Evolutionary conservation across 345 rosid species (phyloP).

Genomic region (Moricandia arvensis): DNA sequence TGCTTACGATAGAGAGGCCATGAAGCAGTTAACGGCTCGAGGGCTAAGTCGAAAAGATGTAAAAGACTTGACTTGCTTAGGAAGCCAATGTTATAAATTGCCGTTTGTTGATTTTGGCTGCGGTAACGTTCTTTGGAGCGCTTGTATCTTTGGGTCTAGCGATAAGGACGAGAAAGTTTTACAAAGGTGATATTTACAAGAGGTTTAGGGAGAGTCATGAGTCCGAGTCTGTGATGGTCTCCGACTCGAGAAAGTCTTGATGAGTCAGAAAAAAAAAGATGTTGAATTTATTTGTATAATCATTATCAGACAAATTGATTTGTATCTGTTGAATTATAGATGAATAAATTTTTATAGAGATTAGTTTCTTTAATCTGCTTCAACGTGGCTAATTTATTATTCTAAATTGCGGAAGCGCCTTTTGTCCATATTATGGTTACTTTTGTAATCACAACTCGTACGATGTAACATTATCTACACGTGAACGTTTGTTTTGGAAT

Average conservation of each 20-base stretch:
- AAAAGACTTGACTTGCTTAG: conserved; percentile 73
- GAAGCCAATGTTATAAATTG: conserved; percentile 54
- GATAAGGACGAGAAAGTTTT: conserved; percentile 67
- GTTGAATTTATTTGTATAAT: conserved; percentile 14
- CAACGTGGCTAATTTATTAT: background rate
- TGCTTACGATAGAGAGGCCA: conserved; percentile 66
- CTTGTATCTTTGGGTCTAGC: conserved; percentile 60
- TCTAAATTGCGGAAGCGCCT: background rate
- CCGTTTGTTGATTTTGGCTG: conserved; percentile 56
- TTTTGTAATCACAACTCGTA: conserved; percentile 2
- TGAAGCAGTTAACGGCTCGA: conserved; percentile 47
- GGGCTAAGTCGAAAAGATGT: conserved; percentile 56
- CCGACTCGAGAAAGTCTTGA: conserved; percentile 24
- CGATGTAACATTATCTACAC: conserved; percentile 15
- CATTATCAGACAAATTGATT: background rate
- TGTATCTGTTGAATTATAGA: background rate
- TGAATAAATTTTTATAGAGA: conserved; percentile 13
- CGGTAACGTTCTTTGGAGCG: conserved; percentile 63
- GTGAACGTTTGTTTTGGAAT: conserved; percentile 23
- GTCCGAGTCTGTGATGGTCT: conserved; percentile 16
- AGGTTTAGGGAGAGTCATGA: conserved; percentile 56
- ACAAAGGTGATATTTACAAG: conserved; percentile 77
- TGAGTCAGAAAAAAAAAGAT: background rate
- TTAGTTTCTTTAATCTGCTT: background rate
- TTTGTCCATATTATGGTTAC: background rate